These are phyloP conservation scores for Peterozyma xylosa DNA, from an alignment of 805 yeast species.

Conservation along the genomic window DNA sequence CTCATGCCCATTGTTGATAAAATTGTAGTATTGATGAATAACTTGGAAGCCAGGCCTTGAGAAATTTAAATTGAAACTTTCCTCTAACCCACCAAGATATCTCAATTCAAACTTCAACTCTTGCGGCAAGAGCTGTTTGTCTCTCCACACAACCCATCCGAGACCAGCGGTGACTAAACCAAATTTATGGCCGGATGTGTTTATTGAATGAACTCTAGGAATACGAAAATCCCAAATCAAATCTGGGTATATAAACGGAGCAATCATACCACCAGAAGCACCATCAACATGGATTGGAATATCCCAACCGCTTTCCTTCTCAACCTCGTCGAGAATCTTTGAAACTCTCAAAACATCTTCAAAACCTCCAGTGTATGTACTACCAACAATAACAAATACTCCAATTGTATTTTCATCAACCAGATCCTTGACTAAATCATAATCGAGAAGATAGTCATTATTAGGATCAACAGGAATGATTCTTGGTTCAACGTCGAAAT, in stretches of 20 bases:
- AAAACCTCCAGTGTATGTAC: conserved; percentile 90
- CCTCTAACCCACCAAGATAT: conserved; percentile 85
- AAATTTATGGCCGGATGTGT: conserved; percentile 89
- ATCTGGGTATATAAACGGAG: conserved; percentile 75
- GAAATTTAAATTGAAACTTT: conserved; percentile 79
- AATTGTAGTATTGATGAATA: conserved; percentile 78
- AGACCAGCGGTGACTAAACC: conserved; percentile 87
- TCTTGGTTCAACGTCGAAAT: conserved; percentile 86
- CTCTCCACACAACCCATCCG: conserved; percentile 89
- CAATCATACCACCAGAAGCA: conserved; percentile 85
- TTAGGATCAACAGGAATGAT: conserved; percentile 57
- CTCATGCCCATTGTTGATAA: conserved; percentile 58
- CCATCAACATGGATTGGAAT: conserved; percentile 91
- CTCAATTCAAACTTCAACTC: conserved; percentile 69
- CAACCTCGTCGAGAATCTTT: conserved; percentile 60
- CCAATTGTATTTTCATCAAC: conserved; percentile 93
- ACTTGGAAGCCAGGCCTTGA: conserved; percentile 93
- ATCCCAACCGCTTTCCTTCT: conserved; percentile 55
- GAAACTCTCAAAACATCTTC: conserved; percentile 64
- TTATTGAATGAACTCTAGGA: conserved; percentile 74
- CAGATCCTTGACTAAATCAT: conserved; percentile 47
- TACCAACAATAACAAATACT: conserved; percentile 79
- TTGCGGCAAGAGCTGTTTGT: conserved; percentile 54
- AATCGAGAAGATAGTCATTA: conserved; percentile 60
- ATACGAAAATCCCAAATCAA: conserved; percentile 79